Percentiles rank a stretch among this genome's conserved stretches.
phyloP scores from a whole-genome alignment of 2,329 filamentous ascomycete genomes.

The Sclerotinia glacialis region DNA sequence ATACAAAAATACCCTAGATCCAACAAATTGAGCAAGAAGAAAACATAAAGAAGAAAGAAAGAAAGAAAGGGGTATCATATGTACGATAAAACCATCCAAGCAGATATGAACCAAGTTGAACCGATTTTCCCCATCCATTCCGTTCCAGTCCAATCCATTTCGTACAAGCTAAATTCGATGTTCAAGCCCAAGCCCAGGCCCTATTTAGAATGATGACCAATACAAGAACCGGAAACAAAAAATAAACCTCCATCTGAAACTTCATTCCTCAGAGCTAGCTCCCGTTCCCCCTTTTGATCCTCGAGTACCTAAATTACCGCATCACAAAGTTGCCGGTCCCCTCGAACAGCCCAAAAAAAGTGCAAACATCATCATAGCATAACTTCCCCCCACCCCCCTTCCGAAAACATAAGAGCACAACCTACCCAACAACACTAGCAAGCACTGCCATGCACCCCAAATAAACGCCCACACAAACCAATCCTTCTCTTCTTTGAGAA shows the following conservation, averaged over 20 bases:
- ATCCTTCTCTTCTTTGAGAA: slow-evolving; percentile 28
- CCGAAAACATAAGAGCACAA: background rate
- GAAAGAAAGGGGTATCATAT: background rate
- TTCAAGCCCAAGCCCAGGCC: no score
- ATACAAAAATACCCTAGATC: no score
- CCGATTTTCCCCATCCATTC: background rate
- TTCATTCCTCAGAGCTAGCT: no score
- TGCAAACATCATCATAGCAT: background rate
- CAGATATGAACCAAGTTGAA: background rate
- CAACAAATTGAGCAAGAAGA: no score
- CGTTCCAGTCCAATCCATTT: background rate
- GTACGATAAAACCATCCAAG: background rate
- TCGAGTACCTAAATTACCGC: rapidly evolving
- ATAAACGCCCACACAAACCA: slow-evolving; percentile 35
- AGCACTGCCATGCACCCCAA: slow-evolving; percentile 35
- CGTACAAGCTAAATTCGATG: background rate
- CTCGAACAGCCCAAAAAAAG: no score
- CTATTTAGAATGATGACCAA: no score
- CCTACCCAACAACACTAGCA: slow-evolving; percentile 32
- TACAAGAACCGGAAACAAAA: no score
- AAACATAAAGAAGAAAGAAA: background rate
- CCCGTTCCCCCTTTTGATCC: rapidly evolving
- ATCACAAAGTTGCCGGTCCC: background rate
- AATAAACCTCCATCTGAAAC: no score
- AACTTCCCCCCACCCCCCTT: no score